Evolutionary conservation across 768 basidiomycete species (phyloP), one percentile per base, ranked within the genome.

Genomic region (Lactifluus piperatus): DNA sequence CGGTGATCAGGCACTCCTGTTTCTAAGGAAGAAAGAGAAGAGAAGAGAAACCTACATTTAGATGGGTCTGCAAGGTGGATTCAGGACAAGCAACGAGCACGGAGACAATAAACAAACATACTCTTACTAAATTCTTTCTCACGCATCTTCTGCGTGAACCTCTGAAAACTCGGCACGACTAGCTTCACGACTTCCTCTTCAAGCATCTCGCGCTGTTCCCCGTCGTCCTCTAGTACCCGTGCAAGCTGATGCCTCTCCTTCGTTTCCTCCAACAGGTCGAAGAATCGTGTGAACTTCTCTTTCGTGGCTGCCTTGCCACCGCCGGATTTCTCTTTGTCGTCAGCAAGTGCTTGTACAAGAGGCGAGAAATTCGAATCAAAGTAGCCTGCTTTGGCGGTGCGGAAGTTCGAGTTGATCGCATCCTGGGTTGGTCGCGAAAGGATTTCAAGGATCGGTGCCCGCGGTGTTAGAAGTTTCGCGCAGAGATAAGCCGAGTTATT

Each of bases 51-150:
- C 83, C 47, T 66, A 85, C 85, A 86, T 70, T 88, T 86, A 68
- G 80, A 78, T n/a, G 85, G 84, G 70, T 86, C 85, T 86, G 48
- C 16, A 29, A 29, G n/a, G 36, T 55, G 65, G 20, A 16, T 5
- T 24, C 18, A 56, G 47, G 29, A 26, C 62, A 54, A 24, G n/a
- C 18, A 20, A 24, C 45, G 37, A 27, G 32, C n/a, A n/a, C n/a
- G 50, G 20, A 32, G 48, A 36, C 20, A 13, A 10, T 44, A 22
- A 34, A 46, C 29, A 13, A 2, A 74, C 80, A 67, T 63, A 91
- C 91, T 89, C 74, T 87, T 89, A 69, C 88, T 90, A 65, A 91
- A 89, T 63, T 91, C 88, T 69, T 86, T 90, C 44, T 88, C 89
- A 37, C 77, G 77, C 65, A 87, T 82, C 69, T 84, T 86, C 70